Conservation (phyloP, 768 basidiomycete genomes). For the Chalciporus sphaerocephalus region DNA sequence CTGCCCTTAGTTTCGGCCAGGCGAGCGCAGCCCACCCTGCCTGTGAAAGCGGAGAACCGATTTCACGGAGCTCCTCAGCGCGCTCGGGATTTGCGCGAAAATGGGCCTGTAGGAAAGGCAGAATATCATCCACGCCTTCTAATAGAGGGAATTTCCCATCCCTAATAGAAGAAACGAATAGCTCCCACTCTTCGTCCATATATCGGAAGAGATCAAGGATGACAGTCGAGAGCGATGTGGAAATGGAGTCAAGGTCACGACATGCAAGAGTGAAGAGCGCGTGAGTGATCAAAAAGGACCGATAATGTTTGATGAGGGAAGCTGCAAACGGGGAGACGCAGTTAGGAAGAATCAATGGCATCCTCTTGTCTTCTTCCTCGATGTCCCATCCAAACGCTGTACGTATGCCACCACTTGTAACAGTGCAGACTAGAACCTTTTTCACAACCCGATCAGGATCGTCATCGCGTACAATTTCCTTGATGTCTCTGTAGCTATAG, state of each 20-base stretch:
- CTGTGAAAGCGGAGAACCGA: conserved; percentile 10
- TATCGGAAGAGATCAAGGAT: conserved; percentile 8
- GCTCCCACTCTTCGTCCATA: conserved; percentile 5
- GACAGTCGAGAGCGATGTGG: background rate
- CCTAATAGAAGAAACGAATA: conserved; percentile 2
- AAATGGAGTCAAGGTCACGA: background rate
- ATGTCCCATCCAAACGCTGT: background rate
- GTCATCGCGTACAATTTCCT: background rate
- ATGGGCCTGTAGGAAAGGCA: conserved; percentile 3
- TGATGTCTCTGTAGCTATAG: background rate
- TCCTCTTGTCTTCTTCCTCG: conserved; percentile 1
- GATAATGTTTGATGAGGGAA: background rate
- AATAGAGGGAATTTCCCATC: background rate
- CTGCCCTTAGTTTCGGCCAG: conserved; percentile 8
- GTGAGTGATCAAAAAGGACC: conserved; percentile 9
- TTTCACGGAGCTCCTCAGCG: conserved; percentile 15
- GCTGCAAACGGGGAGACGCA: conserved; percentile 2
- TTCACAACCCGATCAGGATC: background rate
- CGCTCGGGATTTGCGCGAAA: conserved; percentile 14
- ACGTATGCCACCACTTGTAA: background rate
- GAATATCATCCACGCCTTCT: background rate
- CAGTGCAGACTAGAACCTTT: background rate
- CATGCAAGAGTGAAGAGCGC: conserved; percentile 9
- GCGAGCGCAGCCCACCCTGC: conserved; percentile 16
- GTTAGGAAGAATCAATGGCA: background rate